Evolutionary conservation across 345 rosid genomes (phyloP), one percentile per base, ranked within the genome.

Genomic region (Sisymbrium irio): DNA sequence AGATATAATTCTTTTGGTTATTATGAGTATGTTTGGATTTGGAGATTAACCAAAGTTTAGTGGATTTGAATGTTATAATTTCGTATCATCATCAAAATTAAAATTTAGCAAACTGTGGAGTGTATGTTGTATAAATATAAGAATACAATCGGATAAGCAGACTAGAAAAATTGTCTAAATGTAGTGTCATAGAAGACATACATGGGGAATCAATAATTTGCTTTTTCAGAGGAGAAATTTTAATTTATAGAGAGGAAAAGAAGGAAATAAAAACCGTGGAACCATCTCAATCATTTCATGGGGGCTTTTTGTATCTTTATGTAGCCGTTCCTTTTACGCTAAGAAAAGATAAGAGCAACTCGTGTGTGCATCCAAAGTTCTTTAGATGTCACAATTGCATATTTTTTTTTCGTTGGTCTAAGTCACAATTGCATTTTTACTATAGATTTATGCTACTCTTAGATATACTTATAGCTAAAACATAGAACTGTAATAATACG

Each of bases 241-340:
- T 6, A 46, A 18, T 53, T 25, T 53, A 27, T 37, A 28, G 45
- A 50, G 62, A 57, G 47, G 20, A 72, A 72, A 72, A 56, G 14
- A 42, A 44, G 44, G 36, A 1, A 10, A n/a, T 42, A 54, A 53
- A 62, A 53, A 22, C 57, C 50, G 44, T 54, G 60, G 79, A 69
- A 69, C 59, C 70, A 76, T 69, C 75, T 69, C 57, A 76, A 76
- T 76, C 75, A 76, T 76, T 76, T 62, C 75, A 76, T 44, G 65
- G 46, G 39, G 35, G 17, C 79, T 69, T 76, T 75, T 68, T 76
- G 75, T 76, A 11, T 76, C 69, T 76, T 62, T 76, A 54, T 69
- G 79, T 37, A 62, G 75, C 70, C 65, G 59, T 54, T 76, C 35
- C 79, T 76, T 76, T 76, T 69, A 69, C 70, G 75, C 70, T 69